Evolutionary conservation across 345 rosid genomes (phyloP).

Genomic region (Limnanthes douglasii): DNA sequence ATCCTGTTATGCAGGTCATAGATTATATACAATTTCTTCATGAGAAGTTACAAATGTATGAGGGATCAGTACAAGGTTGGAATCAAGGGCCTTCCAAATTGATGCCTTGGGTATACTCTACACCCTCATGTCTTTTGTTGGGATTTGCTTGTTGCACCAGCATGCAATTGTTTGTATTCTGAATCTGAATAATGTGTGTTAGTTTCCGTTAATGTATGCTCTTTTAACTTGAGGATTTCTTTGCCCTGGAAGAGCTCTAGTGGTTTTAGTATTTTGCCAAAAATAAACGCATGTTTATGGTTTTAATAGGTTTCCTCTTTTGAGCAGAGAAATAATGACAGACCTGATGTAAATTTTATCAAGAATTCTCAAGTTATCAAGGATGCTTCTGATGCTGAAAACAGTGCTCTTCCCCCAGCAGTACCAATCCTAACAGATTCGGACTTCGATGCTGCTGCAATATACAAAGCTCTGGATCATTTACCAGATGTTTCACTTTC

Average conservation of each 20-base stretch:
- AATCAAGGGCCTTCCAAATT: slow-evolving; percentile 41
- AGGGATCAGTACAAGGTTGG: slow-evolving; percentile 54
- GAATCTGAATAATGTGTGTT: not conserved
- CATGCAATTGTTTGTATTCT: not conserved
- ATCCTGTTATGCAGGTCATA: slow-evolving; percentile 36
- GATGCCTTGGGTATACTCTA: slow-evolving; percentile 46
- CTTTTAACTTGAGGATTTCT: not conserved
- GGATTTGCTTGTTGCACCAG: not conserved
- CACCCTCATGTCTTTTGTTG: not conserved
- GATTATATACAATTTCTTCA: slow-evolving; percentile 69
- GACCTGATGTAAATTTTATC: slow-evolving; percentile 21
- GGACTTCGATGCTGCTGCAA: slow-evolving; percentile 20
- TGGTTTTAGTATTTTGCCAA: not conserved
- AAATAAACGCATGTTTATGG: not conserved
- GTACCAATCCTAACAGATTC: slow-evolving; percentile 23
- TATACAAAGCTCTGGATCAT: slow-evolving; percentile 19
- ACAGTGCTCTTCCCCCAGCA: slow-evolving; percentile 16
- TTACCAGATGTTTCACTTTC: slow-evolving; percentile 11
- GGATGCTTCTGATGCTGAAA: slow-evolving; percentile 29
- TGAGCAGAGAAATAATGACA: slow-evolving; percentile 33
- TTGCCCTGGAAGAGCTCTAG: not conserved
- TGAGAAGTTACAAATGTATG: slow-evolving; percentile 57
- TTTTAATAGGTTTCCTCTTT: slow-evolving; percentile 2
- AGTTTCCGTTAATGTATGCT: not conserved
- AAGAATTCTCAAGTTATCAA: slow-evolving; percentile 29